A percentile compares a stretch with the other conserved stretches of the same genome.
phyloP scores from a whole-genome alignment of 1,284 basidiomycete species.

The Puccinia polysora region DNA sequence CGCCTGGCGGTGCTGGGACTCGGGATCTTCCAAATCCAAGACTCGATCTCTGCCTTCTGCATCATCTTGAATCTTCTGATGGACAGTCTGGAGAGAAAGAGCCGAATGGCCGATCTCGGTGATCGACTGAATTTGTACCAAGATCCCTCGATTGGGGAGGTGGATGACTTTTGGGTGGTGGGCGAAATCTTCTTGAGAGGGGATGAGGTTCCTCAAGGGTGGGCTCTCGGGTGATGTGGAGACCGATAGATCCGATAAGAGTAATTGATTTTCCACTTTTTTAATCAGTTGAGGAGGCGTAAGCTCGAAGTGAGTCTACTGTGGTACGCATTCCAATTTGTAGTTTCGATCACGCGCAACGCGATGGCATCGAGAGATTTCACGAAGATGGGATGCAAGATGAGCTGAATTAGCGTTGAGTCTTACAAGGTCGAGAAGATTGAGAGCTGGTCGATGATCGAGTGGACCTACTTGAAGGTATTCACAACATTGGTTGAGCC shows the following conservation, averaged over 20 bases:
- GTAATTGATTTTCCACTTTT: constrained; percentile 46
- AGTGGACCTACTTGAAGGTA: constrained; percentile 46
- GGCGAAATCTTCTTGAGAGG: background rate
- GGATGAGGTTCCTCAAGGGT: background rate
- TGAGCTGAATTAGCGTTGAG: background rate
- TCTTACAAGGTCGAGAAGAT: too few species aligned
- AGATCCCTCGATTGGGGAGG: constrained; percentile 15
- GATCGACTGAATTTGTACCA: constrained; percentile 45
- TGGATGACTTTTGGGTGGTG: background rate
- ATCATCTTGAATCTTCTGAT: constrained; percentile 42
- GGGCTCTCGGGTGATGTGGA: constrained; percentile 36
- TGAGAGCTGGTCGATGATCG: background rate
- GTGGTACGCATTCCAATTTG: too few species aligned
- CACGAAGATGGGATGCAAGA: background rate
- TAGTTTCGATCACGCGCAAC: background rate
- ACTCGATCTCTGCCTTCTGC: constrained; percentile 27
- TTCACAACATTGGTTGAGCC: constrained; percentile 46
- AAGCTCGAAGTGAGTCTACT: constrained; percentile 26
- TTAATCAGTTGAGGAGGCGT: constrained; percentile 45
- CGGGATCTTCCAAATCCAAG: constrained; percentile 24
- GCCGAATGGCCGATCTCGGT: constrained; percentile 45
- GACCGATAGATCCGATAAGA: constrained; percentile 47
- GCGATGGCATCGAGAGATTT: background rate
- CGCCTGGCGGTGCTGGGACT: constrained; percentile 16
- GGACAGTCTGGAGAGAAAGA: constrained; percentile 8